Conservation (phyloP, 306 rosid genomes). For the Inga laurina region DNA sequence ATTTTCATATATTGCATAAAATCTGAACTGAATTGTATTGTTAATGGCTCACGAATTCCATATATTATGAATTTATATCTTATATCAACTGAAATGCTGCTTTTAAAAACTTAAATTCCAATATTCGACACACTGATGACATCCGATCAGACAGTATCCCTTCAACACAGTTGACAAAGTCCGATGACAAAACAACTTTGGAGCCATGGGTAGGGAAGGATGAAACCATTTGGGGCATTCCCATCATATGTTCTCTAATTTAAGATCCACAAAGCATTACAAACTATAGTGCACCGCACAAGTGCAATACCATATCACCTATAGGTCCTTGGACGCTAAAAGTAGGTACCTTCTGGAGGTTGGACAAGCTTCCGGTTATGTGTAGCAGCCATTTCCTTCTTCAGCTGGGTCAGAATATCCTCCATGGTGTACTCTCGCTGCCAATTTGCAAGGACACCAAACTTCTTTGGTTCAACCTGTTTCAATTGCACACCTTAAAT, state of each 20-base stretch:
- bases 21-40: not conserved
- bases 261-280: slow-evolving; percentile 70
- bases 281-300: slow-evolving; percentile 65
- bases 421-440: slow-evolving; percentile 98
- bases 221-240: slow-evolving; percentile 53
- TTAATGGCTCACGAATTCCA: not conserved
- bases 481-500: slow-evolving; percentile 32
- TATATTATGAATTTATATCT: not conserved
- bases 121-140: slow-evolving; percentile 56
- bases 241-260: slow-evolving; percentile 59
- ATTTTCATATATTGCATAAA: not conserved
- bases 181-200: slow-evolving; percentile 50
- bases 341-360: slow-evolving; percentile 99
- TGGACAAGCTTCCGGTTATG: slow-evolving; percentile 98
- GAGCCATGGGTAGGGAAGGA: slow-evolving; percentile 54
- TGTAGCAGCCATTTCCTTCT: slow-evolving; percentile 95
- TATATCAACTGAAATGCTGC: slow-evolving; percentile 35
- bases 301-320: slow-evolving; percentile 59
- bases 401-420: slow-evolving; percentile 97
- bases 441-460: slow-evolving; percentile 94
- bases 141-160: slow-evolving; percentile 57
- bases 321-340: slow-evolving; percentile 59
- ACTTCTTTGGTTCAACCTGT: slow-evolving; percentile 97
- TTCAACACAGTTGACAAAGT: slow-evolving; percentile 62
- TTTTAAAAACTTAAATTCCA: slow-evolving; percentile 39